Evolutionary conservation across 148 eudicot genomes (phyloP).

Genomic region (Camellia granthamiana): DNA sequence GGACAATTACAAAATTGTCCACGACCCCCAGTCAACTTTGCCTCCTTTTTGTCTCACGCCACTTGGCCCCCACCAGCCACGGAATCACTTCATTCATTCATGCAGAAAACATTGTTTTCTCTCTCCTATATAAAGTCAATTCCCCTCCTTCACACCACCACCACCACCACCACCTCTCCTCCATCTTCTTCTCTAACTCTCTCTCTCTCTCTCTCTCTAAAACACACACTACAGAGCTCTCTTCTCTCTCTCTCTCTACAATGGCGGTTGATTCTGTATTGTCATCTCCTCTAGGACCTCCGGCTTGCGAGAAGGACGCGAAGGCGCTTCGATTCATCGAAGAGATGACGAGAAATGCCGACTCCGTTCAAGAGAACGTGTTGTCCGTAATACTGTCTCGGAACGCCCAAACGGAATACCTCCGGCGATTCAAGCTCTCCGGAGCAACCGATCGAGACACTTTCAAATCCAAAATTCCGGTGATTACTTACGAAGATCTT

Average conservation of each 20-base stretch:
- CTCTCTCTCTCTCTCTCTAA: not conserved
- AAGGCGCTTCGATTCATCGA: slow-evolving; percentile 57
- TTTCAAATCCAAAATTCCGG: slow-evolving; percentile 45
- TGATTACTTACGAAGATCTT: slow-evolving; percentile 61
- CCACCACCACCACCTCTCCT: slow-evolving; percentile 9
- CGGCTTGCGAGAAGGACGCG: slow-evolving; percentile 60
- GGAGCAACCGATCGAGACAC: slow-evolving; percentile 33
- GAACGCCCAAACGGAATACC: slow-evolving; percentile 49
- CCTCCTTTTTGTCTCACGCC: slow-evolving; percentile 42
- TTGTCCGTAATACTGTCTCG: slow-evolving; percentile 40
- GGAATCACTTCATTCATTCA: slow-evolving; percentile 2
- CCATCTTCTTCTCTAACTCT: not conserved
- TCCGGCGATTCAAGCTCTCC: slow-evolving; percentile 35
- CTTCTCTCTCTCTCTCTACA: not conserved
- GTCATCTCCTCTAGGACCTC: slow-evolving; percentile 52
- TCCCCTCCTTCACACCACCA: slow-evolving; percentile 4
- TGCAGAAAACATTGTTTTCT: slow-evolving; percentile 19
- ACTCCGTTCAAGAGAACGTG: slow-evolving; percentile 42
- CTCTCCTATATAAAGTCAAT: not conserved
- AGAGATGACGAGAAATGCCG: slow-evolving; percentile 54
- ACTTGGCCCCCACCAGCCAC: slow-evolving; percentile 26
- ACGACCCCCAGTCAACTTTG: slow-evolving; percentile 35
- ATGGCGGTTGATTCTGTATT: slow-evolving; percentile 58
- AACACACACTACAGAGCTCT: not conserved
- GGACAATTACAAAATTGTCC: slow-evolving; percentile 15